A percentile compares a stretch with the other conserved stretches of the same genome.
phyloP scores from a whole-genome alignment of 768 basidiomycete genomes.

The Sarcodon sp. region DNA sequence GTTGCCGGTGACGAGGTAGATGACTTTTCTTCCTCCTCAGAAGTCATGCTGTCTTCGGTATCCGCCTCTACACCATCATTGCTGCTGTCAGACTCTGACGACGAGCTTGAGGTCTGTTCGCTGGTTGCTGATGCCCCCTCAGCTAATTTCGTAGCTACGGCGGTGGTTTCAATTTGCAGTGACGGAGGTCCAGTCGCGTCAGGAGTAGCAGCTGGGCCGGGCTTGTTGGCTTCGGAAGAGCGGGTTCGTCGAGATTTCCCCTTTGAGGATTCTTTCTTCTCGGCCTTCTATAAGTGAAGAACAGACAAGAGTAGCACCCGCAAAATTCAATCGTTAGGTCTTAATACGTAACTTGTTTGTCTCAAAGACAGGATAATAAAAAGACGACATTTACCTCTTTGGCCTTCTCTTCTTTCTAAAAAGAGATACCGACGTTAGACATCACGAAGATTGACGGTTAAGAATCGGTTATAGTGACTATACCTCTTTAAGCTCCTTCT shows the following conservation, averaged over 20 bases:
- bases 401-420: conserved; percentile 10
- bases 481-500: conserved; percentile 34
- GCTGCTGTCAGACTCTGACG: conserved; percentile 33
- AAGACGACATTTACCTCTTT: conserved; percentile 5
- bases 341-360: too few species aligned
- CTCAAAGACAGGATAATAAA: neutral
- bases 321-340: too few species aligned
- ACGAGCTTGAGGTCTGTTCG: conserved; percentile 8
- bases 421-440: conserved; percentile 5
- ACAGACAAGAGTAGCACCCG: too few species aligned
- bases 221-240: neutral
- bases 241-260: too few species aligned
- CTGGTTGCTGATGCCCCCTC: conserved; percentile 3
- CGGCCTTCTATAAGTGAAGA: too few species aligned
- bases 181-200: neutral
- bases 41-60: conserved; percentile 64
- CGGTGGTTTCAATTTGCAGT: neutral
- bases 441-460: conserved; percentile 1
- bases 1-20: neutral
- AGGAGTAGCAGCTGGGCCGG: neutral
- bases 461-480: neutral
- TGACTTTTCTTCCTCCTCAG: conserved; percentile 39
- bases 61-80: conserved; percentile 58
- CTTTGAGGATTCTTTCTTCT: too few species aligned
- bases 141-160: neutral